Percentiles rank a stretch among this genome's conserved stretches.
phyloP scores from a whole-genome alignment of 1,284 basidiomycete genomes.

The Chondrostereum purpureum region DNA sequence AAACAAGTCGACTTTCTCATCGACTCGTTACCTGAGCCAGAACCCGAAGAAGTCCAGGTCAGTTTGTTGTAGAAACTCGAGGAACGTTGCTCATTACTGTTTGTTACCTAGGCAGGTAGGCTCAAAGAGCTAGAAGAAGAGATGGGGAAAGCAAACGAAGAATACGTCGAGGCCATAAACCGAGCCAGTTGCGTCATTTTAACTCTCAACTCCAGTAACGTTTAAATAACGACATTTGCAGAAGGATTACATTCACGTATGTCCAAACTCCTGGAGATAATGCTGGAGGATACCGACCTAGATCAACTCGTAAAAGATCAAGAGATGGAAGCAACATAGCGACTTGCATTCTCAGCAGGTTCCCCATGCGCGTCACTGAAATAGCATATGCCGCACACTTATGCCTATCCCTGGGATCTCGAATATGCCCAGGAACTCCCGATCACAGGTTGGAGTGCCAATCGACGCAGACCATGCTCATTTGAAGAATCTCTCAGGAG shows the following conservation, averaged over 20 bases:
- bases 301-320: not conserved
- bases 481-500: too few relatives aligned
- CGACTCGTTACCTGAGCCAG: conserved; percentile 65
- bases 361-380: too few relatives aligned
- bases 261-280: conserved; percentile 48
- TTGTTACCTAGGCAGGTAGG: conserved; percentile 45
- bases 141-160: conserved; percentile 64
- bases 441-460: too few relatives aligned
- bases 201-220: conserved; percentile 2
- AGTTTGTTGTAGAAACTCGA: conserved; percentile 14
- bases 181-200: conserved; percentile 57
- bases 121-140: conserved; percentile 58
- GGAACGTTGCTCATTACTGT: not conserved
- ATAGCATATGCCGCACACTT: too few relatives aligned
- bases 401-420: too few relatives aligned
- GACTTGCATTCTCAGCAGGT: too few relatives aligned
- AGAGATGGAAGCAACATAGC: too few relatives aligned
- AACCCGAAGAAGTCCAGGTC: conserved; percentile 68
- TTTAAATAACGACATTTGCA: conserved; percentile 20
- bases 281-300: conserved; percentile 31
- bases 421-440: too few relatives aligned
- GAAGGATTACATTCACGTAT: conserved; percentile 58
- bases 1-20: conserved; percentile 82
- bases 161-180: conserved; percentile 63
- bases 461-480: too few relatives aligned